Evolutionary conservation across 257 asterid species (phyloP), one percentile per base, ranked within the genome.

Genomic region (Solanum virginianum): DNA sequence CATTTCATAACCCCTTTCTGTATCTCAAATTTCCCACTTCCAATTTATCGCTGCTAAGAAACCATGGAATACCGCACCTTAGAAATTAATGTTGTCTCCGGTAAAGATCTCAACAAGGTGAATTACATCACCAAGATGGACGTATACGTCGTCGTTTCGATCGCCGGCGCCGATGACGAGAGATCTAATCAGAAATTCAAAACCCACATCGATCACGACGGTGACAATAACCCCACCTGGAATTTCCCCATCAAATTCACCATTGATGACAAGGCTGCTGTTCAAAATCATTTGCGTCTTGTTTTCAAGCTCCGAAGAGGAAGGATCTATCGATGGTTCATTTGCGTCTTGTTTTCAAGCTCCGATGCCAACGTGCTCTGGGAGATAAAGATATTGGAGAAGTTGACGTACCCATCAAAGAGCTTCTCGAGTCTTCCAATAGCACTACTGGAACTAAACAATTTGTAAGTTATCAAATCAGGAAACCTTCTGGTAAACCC

Each of bases 381-480:
- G 97, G 97, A 0, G 94, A 95, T 88, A 92, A 83, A 83, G 88
- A 86, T 80, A 80, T 95, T 32, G 99, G 99, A 1, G 93, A 92
- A 65, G 98, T 92, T 45, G 89, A 85, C 60, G 95, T 95, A 3
- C 94, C 96, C 8, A 43, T 92, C 2, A 91, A 89, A 70, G 98
- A 95, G 32, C 97, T 95, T 49, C 86, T 92, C 9, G 92, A 91
- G 15, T 87, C 92, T 81, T 89, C 84, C 85, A 83, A 79, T 4
- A 82, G 84, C 24, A 84, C 43, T 10, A 84, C 56, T 8, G 95
- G 90, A 7, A 89, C 55, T 82, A 90, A 47, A 17, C 89, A 88
- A 49, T 89, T 90, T 47, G 93, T 94, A 62, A 92, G 91, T 87
- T 94, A 95, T 81, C 99, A 94, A 80, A 98, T 95, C 43, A 92